phyloP scores from a whole-genome alignment of 2,329 filamentous ascomycete genomes.

The Ascochyta viciae-villosae region DNA sequence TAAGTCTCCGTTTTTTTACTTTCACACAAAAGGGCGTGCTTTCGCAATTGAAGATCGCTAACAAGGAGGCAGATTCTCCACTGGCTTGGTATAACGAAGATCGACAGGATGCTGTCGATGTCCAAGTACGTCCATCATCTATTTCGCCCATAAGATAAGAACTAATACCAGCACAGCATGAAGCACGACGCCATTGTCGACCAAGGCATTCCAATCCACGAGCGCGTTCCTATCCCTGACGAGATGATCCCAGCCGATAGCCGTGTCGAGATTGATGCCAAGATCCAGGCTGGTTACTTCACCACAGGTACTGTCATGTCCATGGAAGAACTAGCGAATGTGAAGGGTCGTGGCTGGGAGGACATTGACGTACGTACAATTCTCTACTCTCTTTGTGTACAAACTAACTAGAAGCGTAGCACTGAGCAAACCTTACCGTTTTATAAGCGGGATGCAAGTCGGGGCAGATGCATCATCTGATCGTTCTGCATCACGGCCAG shows the following conservation, averaged over 20 bases:
- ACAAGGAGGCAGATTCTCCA: slow-evolving; percentile 70
- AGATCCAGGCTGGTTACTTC: slow-evolving; percentile 90
- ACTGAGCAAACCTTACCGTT: slow-evolving; percentile 25
- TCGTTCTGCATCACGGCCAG: not conserved
- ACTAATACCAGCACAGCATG: slow-evolving; percentile 64
- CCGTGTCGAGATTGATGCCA: slow-evolving; percentile 97
- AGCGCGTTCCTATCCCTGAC: slow-evolving; percentile 90
- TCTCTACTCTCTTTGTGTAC: slow-evolving; percentile 5
- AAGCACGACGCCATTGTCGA: slow-evolving; percentile 89
- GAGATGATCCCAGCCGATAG: slow-evolving; percentile 94
- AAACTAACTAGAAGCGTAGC: slow-evolving; percentile 40
- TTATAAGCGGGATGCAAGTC: not conserved
- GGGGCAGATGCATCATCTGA: slow-evolving; percentile 1
- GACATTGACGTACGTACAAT: slow-evolving; percentile 61
- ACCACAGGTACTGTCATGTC: slow-evolving; percentile 91
- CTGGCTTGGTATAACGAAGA: slow-evolving; percentile 98
- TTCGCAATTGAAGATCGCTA: not conserved
- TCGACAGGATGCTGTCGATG: slow-evolving; percentile 98
- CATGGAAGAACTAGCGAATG: slow-evolving; percentile 81
- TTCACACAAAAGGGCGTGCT: not conserved
- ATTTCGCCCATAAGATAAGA: not conserved
- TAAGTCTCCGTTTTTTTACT: slow-evolving; percentile 25
- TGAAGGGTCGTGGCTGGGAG: slow-evolving; percentile 92
- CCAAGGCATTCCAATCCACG: slow-evolving; percentile 85
- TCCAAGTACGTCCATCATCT: slow-evolving; percentile 71